Evolutionary conservation across 768 basidiomycete genomes (phyloP), one percentile per base, ranked within the genome.

Genomic region (Serendipita vermifera): DNA sequence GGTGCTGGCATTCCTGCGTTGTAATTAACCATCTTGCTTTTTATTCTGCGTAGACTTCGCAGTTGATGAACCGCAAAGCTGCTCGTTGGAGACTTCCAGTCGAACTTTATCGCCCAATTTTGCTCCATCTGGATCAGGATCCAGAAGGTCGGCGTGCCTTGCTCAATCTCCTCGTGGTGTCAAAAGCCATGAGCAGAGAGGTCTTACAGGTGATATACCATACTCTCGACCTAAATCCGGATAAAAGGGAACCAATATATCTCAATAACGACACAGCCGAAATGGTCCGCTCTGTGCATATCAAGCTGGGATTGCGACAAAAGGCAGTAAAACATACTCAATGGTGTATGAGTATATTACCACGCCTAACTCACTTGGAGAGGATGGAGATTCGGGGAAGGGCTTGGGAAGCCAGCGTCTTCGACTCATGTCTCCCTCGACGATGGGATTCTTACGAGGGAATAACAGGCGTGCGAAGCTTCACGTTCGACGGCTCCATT

Each of bases 401-500:
- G 5, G 46, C 22, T 6, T 51, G 46, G 46, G 46, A 51, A 17
- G 46, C 31, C 7, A 51, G 46, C 46, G 46, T 51, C 46, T 51
- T 51, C 27, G 46, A 51, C 24, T 51, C 46, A 29, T 51, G 46
- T n/a, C n/a, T 51, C 7, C 46, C 46, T 20, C 46, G 46, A 15
- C 6, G 15, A 6, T 51, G 46, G 46, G 46, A 51, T n/a, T 29
- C 20, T 3, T 51, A 51, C 46, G 46, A 51, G 5, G 46, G 46
- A 4, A 29, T 51, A 17, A 51, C 46, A 5, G 46, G 46, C 4
- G 29, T 51, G 6, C 3, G n/a, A 5, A 22, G 22, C 3, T 51
- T 51, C 27, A 20, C 24, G 15, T 51, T 51, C 46, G 46, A 51
- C 15, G 46, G 46, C 3, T 26, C 17, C 20, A 51, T 51, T 29